phyloP scores from a whole-genome alignment of 768 basidiomycete species.

The Multifurca ochricompacta region DNA sequence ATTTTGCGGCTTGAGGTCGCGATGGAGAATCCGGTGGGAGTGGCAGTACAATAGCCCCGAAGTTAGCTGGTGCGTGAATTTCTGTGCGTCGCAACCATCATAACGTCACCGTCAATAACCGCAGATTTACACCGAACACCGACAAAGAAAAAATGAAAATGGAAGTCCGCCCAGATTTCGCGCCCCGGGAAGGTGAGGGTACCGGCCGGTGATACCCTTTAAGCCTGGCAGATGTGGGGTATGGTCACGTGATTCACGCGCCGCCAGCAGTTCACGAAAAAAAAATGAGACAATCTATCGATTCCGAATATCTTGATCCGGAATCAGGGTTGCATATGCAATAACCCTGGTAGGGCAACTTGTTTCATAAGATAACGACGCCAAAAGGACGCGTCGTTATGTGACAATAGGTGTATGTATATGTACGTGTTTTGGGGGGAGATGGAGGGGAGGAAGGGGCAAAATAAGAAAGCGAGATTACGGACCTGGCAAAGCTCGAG shows the following conservation, averaged over 20 bases:
- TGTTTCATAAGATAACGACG: constrained; percentile 23
- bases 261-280: background rate
- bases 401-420: background rate
- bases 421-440: background rate
- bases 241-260: constrained; percentile 15
- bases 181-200: background rate
- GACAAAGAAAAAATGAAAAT: background rate
- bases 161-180: background rate
- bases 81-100: constrained; percentile 40
- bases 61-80: constrained; percentile 92
- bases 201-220: background rate
- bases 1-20: constrained; percentile 51
- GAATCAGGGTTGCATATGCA: constrained; percentile 7
- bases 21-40: constrained; percentile 48
- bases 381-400: constrained; percentile 24
- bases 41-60: constrained; percentile 73
- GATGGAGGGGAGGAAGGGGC: background rate
- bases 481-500: constrained; percentile 75
- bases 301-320: constrained; percentile 23
- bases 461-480: background rate
- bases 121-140: background rate
- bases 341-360: constrained; percentile 24
- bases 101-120: background rate
- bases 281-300: background rate
- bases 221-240: background rate